A percentile compares a stretch with the other conserved stretches of the same genome.
Conservation (phyloP, 163 green algal genomes). For the Chlamydomonas reinhardtii region DNA sequence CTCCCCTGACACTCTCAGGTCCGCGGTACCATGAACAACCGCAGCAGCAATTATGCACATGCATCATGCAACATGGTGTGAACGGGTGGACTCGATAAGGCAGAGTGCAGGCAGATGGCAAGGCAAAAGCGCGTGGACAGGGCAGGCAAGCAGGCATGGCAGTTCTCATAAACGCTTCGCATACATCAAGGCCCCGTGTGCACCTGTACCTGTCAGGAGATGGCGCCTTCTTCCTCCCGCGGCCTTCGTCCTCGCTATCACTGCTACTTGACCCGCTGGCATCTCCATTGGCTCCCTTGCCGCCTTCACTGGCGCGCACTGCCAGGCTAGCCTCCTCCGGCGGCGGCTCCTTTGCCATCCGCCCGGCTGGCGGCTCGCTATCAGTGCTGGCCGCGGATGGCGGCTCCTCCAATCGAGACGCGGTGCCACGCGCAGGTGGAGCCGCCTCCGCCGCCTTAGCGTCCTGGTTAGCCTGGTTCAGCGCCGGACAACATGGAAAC, state of each 20-base stretch:
- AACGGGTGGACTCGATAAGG: neutral
- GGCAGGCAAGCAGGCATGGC: neutral
- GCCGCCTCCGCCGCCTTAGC: neutral
- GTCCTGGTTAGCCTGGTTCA: neutral
- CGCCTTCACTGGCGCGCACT: neutral
- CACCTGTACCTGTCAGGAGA: neutral
- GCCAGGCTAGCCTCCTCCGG: constrained; percentile 12
- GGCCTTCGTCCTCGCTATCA: neutral
- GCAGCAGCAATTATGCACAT: no score
- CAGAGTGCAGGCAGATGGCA: neutral
- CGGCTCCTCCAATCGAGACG: neutral
- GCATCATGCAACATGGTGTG: neutral
- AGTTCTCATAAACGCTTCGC: neutral
- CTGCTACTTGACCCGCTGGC: neutral
- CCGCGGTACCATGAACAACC: no score
- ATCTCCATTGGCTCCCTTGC: neutral
- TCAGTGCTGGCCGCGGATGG: constrained; percentile 24
- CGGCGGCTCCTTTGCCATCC: neutral
- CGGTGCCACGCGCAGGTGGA: no score
- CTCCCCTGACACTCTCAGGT: no score
- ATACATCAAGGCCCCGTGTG: no score
- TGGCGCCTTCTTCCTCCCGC: neutral
- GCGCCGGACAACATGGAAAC: no score
- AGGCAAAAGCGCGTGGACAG: neutral
- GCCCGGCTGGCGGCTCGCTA: neutral